Percentiles rank a stretch among this genome's conserved stretches.
Conservation (phyloP, 1,139 yeast genomes). For the Saccharomyces hybrid region DNA sequence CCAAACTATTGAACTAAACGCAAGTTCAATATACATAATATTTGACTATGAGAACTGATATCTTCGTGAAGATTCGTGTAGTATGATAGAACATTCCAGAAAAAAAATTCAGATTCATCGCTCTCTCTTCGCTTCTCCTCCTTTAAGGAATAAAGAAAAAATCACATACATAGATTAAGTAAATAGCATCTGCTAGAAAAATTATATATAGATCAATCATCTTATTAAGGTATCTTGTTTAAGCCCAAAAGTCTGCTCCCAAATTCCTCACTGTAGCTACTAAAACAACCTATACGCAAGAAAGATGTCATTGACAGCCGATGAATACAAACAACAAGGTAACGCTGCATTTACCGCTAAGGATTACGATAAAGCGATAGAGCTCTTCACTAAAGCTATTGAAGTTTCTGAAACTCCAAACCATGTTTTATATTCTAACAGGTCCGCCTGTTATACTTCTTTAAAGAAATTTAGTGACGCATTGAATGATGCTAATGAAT, state of each 20-base stretch:
- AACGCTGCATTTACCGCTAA: slow-evolving; percentile 88
- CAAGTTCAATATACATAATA: slow-evolving; percentile 21
- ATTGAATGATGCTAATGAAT: slow-evolving; percentile 72
- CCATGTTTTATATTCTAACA: slow-evolving; percentile 85
- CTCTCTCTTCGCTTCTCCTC: slow-evolving; percentile 3
- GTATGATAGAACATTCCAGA: slow-evolving; percentile 14
- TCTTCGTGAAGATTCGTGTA: neutral
- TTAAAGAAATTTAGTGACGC: slow-evolving; percentile 68
- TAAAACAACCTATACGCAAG: neutral
- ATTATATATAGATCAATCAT: neutral
- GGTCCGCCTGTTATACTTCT: slow-evolving; percentile 90
- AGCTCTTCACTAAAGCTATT: slow-evolving; percentile 76
- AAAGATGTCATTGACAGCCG: slow-evolving; percentile 43
- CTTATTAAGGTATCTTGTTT: neutral
- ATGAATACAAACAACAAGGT: slow-evolving; percentile 74
- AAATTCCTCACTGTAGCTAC: neutral
- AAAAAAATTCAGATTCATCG: slow-evolving; percentile 2
- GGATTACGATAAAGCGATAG: slow-evolving; percentile 74
- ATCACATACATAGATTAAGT: slow-evolving; percentile 1
- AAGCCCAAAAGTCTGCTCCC: neutral
- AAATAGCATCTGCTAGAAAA: neutral
- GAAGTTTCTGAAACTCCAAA: slow-evolving; percentile 75
- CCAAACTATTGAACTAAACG: slow-evolving; percentile 18
- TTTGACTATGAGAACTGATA: neutral
- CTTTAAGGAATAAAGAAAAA: slow-evolving; percentile 1